Evolutionary conservation across 2,329 filamentous ascomycete species (phyloP), one percentile per base, ranked within the genome.

Genomic region (Apiospora hydei): DNA sequence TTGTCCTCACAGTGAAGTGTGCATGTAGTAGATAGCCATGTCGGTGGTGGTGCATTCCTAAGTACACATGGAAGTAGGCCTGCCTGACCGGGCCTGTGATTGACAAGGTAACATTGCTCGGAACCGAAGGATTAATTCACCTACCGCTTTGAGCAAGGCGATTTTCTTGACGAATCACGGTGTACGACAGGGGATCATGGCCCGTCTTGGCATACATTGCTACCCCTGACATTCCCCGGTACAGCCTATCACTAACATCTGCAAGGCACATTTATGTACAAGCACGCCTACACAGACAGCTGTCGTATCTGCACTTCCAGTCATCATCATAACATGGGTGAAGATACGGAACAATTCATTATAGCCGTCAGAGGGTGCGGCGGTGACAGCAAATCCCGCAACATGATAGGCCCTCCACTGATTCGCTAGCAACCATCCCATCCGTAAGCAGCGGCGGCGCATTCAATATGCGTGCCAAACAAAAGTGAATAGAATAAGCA

Each of bases 161-260:
- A n/a, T 11, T 13, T 64, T 14, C 8, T 21, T 1, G 34, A 24
- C 57, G 34, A 64, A 64, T 64, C 34, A 64, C 30, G 18, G 51
- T 34, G 34, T 21, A 57, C 34, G 26, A 13, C 30, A 16, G 16
- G 10, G 30, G 34, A 64, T 64, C 30, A 41, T 41, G 57, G 34
- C 21, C 57, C 57, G 57, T 64, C 57, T 64, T 64, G 57, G 57
- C 57, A 41, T 26, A 38, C 34, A 41, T 61, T 6, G 11, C 53
- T 38, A 57, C 53, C 53, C 51, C 53, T 61, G 30, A 21, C 53
- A 18, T 18, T 61, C 16, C 0, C 30, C 26, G 53, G 53, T 61
- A 21, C 53, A 7, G 8, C 30, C 53, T 11, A 18, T 6, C 18
- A 49, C 30, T 21, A 61, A 30, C 16, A 38, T 21, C 16, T 61